phyloP scores from a whole-genome alignment of 148 eudicot species.

The Chenopodium formosanum region DNA sequence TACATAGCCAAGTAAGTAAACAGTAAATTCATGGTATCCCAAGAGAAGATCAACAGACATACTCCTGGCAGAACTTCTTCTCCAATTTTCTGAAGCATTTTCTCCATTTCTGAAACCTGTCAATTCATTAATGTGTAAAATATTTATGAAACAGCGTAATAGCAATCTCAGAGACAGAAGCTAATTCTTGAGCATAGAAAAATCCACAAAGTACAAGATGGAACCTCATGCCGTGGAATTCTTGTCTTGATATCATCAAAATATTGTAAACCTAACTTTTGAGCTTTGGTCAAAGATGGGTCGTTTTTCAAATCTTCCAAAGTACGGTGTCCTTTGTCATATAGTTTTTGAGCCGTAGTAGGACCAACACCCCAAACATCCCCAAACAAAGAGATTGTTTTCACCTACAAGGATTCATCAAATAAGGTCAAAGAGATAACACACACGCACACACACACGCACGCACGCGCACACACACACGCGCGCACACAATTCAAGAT shows the following conservation, averaged over 20 bases:
- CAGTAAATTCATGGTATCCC: slow-evolving; percentile 15
- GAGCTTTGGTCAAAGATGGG: slow-evolving; percentile 63
- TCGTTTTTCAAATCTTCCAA: slow-evolving; percentile 77
- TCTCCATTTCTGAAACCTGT: slow-evolving; percentile 89
- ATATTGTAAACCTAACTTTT: slow-evolving; percentile 76
- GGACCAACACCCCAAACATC: slow-evolving; percentile 99
- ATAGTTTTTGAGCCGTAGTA: slow-evolving; percentile 84
- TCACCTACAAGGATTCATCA: slow-evolving; percentile 46
- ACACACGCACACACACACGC: too few species aligned
- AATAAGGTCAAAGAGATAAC: not conserved
- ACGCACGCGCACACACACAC: too few species aligned
- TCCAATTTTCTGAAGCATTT: slow-evolving; percentile 62
- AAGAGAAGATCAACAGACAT: slow-evolving; percentile 26
- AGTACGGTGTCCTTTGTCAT: slow-evolving; percentile 81
- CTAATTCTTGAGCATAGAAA: slow-evolving; percentile 3
- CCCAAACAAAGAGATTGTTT: slow-evolving; percentile 78
- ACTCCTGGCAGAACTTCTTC: slow-evolving; percentile 85
- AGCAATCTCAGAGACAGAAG: slow-evolving; percentile 4
- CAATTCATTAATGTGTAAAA: slow-evolving; percentile 9
- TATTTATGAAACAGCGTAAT: slow-evolving; percentile 6
- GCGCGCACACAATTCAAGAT: too few species aligned
- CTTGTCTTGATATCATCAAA: slow-evolving; percentile 92
- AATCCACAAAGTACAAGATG: slow-evolving; percentile 12
- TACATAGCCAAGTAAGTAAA: not conserved
- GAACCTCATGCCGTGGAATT: slow-evolving; percentile 92